Base-by-base conservation (phyloP, 495 filamentous ascomycete species). In the Usnea hakonensis region DNA sequence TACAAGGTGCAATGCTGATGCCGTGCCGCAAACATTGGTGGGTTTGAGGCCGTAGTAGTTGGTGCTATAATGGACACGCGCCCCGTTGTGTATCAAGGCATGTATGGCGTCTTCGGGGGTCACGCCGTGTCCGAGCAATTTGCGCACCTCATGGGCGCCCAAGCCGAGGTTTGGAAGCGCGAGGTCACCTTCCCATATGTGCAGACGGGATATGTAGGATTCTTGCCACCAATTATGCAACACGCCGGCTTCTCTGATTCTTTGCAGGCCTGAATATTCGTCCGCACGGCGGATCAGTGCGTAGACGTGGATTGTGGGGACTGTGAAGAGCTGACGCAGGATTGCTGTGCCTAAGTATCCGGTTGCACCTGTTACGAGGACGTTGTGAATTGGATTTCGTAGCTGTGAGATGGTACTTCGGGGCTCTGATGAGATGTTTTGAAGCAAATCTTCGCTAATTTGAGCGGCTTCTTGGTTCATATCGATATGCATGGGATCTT, bases 31-130 rank as follows among this genome's bases (percentile, higher is more conserved):
- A n/a, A 81, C 61, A 53, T 85, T 85, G 48, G 62, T 38, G 0
- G 60, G 26, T 14, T 71, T 68, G 14, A 84, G 67, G 2, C 69
- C 56, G 0, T 64, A 30, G 64, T 79, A 81, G 11, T 62, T 64
- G 6, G 76, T 69, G 55, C 74, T 64, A 68, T 74, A 77, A 19
- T 79, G 77, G 6, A 77, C 73, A 9, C 72, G 70, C 0, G 90
- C 90, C n/a, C 89, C 90, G 65, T 90, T 90, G 75, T 93, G 89
- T 58, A 94, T 85, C 38, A 94, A 77, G 5, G 88, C 75, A 63
- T 89, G 82, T 0, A 84, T 83, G 58, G 30, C 9, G 11, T 23
- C 4, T n/a, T 59, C 32, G 32, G 5, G 30, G 19, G 52, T 11
- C 30, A 36, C 30, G 17, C 9, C n/a, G 0, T 19, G 16, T 6